phyloP scores from a whole-genome alignment of 2,329 filamentous ascomycete genomes.

The Ceratocystis variospora region DNA sequence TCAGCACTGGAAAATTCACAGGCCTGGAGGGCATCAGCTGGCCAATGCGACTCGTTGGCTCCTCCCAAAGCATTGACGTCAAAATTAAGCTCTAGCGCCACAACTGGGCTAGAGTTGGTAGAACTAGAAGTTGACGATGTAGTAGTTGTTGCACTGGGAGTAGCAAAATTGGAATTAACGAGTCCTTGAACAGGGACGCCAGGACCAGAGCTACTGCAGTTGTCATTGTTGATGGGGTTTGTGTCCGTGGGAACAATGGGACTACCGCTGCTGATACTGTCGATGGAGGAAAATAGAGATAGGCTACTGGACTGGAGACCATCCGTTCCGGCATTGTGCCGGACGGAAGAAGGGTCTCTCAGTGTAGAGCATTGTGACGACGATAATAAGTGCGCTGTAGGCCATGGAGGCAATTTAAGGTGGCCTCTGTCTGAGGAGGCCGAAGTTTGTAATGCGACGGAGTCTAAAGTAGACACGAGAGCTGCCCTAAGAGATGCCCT shows the following conservation, averaged over 20 bases:
- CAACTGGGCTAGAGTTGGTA: constrained; percentile 14
- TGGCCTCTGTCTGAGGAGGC: constrained; percentile 17
- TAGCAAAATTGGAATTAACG: constrained; percentile 2
- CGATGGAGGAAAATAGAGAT: neutral
- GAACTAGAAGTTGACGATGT: constrained; percentile 3
- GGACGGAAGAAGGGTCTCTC: constrained; percentile 6
- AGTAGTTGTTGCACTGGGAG: neutral
- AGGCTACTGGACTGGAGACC: neutral
- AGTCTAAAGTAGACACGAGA: constrained; percentile 18
- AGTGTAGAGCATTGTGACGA: neutral
- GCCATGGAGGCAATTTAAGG: constrained; percentile 14
- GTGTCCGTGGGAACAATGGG: neutral
- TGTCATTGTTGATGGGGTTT: neutral
- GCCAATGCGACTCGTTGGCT: constrained; percentile 7
- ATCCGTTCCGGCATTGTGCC: constrained; percentile 5
- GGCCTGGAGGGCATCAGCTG: neutral
- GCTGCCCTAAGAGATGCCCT: constrained; percentile 11
- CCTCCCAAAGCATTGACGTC: constrained; percentile 2
- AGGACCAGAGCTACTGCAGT: neutral
- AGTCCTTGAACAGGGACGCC: neutral
- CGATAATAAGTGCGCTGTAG: neutral
- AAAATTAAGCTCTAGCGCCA: constrained; percentile 11
- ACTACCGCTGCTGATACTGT: neutral
- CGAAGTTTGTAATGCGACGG: constrained; percentile 5
- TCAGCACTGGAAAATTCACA: neutral